Base-by-base conservation (phyloP, 2,329 filamentous ascomycete genomes). In the Mollisiaceae sp. region DNA sequence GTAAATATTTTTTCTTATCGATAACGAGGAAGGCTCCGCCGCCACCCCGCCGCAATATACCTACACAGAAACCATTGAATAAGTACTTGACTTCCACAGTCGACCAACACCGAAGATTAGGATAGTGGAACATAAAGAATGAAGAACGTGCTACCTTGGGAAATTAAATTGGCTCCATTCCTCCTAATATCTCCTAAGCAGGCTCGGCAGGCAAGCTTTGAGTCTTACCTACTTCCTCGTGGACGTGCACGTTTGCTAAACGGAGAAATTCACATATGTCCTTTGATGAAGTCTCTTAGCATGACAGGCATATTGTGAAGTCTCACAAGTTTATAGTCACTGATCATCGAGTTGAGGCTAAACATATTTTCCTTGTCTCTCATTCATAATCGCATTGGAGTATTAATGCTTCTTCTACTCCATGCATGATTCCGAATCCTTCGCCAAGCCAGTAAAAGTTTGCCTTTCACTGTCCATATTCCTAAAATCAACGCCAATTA, bases 401-500 rank as follows among this genome's bases (percentile, higher is more conserved):
- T 64, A 65, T 64, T 68, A 70, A 57, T 65, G 62, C 65, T 62
- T 68, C 61, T 65, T 45, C 60, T 55, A 20, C 57, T 66, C 60
- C 50, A 60, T 64, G 20, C 62, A 63, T 61, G 63, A 60, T 56
- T 39, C 64, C 62, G 32, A 66, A 66, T 63, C 59, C 64, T 62
- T 62, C 62, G 54, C 64, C 47, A 27, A 47, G 60, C 57, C 55
- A 66, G 61, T 61, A 62, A 61, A 67, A 66, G 64, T 58, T 64
- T 63, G 57, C 68, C 60, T 69, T 56, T 68, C 65, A 63, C 59
- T 55, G 55, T 62, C 65, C 56, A 67, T 65, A 67, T 69, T 67
- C 70, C 67, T 64, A 67, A 70, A 65, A 45, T 70, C 60, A 72
- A 73, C 71, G 71, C 71, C 71, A 43, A 65, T 57, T 50, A 62